These are phyloP conservation scores for Obba rivulosa DNA, from an alignment of 768 basidiomycete species.

Conservation along the genomic window DNA sequence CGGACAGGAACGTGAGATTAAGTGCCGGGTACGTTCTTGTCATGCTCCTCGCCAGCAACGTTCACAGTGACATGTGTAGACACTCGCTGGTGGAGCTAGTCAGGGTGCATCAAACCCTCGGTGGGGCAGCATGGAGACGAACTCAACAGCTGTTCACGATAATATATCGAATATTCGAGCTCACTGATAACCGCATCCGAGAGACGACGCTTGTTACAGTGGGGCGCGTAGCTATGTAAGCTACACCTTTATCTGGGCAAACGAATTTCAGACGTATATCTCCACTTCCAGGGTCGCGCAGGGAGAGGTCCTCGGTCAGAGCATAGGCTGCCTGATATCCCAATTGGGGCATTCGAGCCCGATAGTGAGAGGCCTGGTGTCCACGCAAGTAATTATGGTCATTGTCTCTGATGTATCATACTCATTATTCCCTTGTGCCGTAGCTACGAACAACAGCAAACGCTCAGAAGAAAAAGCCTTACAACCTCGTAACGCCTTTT, in stretches of 20 bases:
- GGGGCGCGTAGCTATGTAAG: constrained; percentile 47
- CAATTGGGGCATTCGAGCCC: constrained; percentile 66
- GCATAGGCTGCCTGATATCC: constrained; percentile 55
- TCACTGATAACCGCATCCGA: constrained; percentile 39
- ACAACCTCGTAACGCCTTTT: constrained; percentile 65
- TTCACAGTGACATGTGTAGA: not conserved
- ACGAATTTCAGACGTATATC: too few relatives aligned
- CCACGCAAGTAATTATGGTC: constrained; percentile 49
- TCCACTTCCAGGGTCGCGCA: constrained; percentile 37
- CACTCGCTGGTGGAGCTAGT: constrained; percentile 45
- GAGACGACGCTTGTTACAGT: constrained; percentile 64
- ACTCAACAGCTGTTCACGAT: constrained; percentile 39
- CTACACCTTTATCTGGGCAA: not conserved
- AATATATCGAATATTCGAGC: constrained; percentile 45
- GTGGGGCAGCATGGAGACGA: constrained; percentile 25
- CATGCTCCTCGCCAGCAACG: not conserved
- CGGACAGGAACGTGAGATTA: constrained; percentile 55
- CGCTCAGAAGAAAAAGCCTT: constrained; percentile 56
- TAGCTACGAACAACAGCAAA: constrained; percentile 49
- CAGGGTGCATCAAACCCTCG: constrained; percentile 33
- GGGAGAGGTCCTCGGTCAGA: constrained; percentile 49
- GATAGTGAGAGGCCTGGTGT: constrained; percentile 63
- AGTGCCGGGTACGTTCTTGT: constrained; percentile 54
- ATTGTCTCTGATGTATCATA: not conserved
- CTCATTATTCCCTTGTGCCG: constrained; percentile 8